phyloP scores from a whole-genome alignment of 2,329 filamentous ascomycete species.

The Aspergillus ochraceus region DNA sequence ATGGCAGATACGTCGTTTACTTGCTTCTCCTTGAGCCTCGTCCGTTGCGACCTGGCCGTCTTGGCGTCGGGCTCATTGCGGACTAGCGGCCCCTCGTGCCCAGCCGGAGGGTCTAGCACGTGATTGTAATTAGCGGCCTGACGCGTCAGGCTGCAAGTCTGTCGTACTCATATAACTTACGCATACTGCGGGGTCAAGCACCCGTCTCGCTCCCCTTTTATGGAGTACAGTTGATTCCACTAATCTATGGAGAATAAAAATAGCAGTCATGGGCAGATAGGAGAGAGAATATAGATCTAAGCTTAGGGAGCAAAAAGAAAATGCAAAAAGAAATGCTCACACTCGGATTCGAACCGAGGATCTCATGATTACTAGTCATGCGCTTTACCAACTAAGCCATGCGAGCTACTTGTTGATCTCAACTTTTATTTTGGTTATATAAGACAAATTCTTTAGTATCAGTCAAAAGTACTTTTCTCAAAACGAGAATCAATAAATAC shows the following conservation, averaged over 20 bases:
- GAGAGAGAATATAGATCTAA: too few species aligned
- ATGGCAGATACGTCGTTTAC: not conserved
- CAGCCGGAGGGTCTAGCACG: not conserved
- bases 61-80: constrained; percentile 8
- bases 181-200: too few species aligned
- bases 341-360: not conserved
- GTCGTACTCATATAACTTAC: not conserved
- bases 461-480: not conserved
- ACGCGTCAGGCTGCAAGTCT: not conserved
- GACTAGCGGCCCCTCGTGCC: constrained; percentile 11
- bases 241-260: too few species aligned
- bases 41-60: constrained; percentile 21
- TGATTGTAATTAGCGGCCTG: not conserved
- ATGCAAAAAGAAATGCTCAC: not conserved
- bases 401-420: not conserved
- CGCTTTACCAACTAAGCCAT: not conserved
- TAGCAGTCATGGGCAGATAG: too few species aligned
- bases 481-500: too few species aligned
- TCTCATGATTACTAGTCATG: not conserved
- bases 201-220: too few species aligned
- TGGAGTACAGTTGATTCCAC: too few species aligned
- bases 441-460: too few species aligned
- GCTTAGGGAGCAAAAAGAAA: not conserved
- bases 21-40: constrained; percentile 16
- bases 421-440: too few species aligned